A percentile compares a stretch with the other conserved stretches of the same genome.
Evolutionary conservation across 495 filamentous ascomycete genomes (phyloP).

Genomic region (Lasiosphaeria hispida): DNA sequence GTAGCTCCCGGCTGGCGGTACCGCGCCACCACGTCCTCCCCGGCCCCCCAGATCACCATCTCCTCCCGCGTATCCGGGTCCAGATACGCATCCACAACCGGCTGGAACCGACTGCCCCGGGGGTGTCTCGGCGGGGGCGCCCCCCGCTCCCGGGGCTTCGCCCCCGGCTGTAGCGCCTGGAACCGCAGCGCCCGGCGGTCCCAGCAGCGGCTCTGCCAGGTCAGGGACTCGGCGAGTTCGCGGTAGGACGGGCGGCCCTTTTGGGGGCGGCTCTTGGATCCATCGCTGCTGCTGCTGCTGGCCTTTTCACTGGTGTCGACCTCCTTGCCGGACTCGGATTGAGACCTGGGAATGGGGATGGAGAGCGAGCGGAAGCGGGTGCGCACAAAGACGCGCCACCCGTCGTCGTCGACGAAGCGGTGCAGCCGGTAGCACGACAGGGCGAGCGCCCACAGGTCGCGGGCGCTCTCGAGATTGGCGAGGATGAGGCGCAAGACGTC

Average conservation of each 20-base stretch:
- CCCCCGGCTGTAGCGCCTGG: constrained; percentile 11
- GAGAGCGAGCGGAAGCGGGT: constrained; percentile 36
- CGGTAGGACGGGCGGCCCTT: constrained; percentile 29
- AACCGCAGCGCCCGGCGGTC: constrained; percentile 38
- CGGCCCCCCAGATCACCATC: constrained; percentile 45
- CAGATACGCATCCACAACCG: constrained; percentile 40
- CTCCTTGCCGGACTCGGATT: too few species aligned
- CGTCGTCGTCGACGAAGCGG: constrained; percentile 29
- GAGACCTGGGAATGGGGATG: constrained; percentile 13
- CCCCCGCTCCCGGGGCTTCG: constrained; percentile 19
- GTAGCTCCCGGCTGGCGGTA: constrained; percentile 25
- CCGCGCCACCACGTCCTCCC: constrained; percentile 41
- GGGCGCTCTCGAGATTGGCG: constrained; percentile 36
- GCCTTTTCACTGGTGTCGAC: too few species aligned
- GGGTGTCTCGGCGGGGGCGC: not conserved
- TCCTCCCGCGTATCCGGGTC: constrained; percentile 33
- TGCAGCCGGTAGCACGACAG: constrained; percentile 30
- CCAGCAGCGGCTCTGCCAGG: constrained; percentile 45
- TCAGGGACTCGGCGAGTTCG: constrained; percentile 37
- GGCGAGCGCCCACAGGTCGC: constrained; percentile 34
- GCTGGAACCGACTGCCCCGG: constrained; percentile 24
- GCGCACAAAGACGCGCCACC: constrained; percentile 45
- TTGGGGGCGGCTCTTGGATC: too few species aligned
- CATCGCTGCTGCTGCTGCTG: too few species aligned
- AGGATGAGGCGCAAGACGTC: constrained; percentile 42